Conservation (phyloP, 2,329 filamentous ascomycete genomes). For the Coniochaeta ligniaria region DNA sequence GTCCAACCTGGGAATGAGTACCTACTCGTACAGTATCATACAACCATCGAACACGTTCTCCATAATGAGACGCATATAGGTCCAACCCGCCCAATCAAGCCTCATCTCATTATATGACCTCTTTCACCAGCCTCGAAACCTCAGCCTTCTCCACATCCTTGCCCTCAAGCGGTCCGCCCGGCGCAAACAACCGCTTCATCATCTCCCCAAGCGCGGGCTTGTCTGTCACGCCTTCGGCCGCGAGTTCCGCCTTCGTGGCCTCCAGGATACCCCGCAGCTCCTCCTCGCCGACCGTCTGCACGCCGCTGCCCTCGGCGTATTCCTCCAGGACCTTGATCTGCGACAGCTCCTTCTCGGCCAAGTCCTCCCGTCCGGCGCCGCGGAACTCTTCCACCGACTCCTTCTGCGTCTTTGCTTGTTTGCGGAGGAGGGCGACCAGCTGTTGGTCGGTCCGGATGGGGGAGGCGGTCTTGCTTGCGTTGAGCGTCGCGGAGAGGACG, state of each 20-base stretch:
- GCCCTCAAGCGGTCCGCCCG: slow-evolving; percentile 47
- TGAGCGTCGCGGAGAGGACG: slow-evolving; percentile 63
- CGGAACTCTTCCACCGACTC: slow-evolving; percentile 59
- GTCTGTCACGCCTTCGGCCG: slow-evolving; percentile 31
- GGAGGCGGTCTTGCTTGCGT: slow-evolving; percentile 63
- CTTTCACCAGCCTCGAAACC: slow-evolving; percentile 55
- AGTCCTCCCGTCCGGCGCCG: slow-evolving; percentile 55
- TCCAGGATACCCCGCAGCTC: slow-evolving; percentile 50
- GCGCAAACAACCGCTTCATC: slow-evolving; percentile 52
- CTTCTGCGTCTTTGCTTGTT: slow-evolving; percentile 48
- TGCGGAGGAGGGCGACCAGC: slow-evolving; percentile 60
- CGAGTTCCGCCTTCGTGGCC: slow-evolving; percentile 42
- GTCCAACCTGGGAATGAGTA: not conserved
- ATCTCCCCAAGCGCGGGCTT: slow-evolving; percentile 51
- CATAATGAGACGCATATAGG: not conserved
- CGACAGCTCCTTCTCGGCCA: slow-evolving; percentile 62
- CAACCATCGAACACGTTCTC: not conserved
- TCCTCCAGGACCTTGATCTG: slow-evolving; percentile 60
- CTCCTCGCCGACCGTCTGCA: slow-evolving; percentile 50
- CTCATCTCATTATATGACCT: slow-evolving; percentile 16
- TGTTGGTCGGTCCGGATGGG: slow-evolving; percentile 67
- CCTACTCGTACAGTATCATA: not conserved
- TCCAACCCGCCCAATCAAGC: not conserved
- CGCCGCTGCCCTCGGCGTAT: slow-evolving; percentile 52
- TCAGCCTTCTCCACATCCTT: slow-evolving; percentile 57